These are phyloP conservation scores for Oenanthe javanica DNA, from an alignment of 140 eudicot species.

Conservation along the genomic window DNA sequence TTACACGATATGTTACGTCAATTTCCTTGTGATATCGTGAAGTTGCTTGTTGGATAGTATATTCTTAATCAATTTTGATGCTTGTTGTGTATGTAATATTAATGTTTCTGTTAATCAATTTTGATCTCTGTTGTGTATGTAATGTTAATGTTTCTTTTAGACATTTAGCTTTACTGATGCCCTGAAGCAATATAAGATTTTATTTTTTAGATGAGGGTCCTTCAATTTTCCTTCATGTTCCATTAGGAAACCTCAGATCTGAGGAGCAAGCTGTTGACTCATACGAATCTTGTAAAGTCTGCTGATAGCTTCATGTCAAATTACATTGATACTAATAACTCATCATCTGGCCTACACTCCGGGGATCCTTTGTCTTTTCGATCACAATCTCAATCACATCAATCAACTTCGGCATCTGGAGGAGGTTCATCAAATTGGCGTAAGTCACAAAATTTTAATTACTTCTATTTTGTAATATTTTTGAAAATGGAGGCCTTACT, in stretches of 20 bases:
- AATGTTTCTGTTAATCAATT: background rate
- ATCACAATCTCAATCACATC: conserved; percentile 27
- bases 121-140: background rate
- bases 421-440: conserved; percentile 71
- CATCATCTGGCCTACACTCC: conserved; percentile 8
- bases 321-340: conserved; percentile 35
- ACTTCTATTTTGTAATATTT: background rate
- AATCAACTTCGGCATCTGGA: conserved; percentile 51
- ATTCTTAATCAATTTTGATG: background rate
- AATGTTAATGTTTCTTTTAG: background rate
- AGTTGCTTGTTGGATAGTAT: background rate
- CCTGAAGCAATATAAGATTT: background rate
- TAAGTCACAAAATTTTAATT: conserved; percentile 30
- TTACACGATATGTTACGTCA: background rate
- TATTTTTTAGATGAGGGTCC: background rate
- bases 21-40: background rate
- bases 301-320: conserved; percentile 54
- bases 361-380: conserved; percentile 23
- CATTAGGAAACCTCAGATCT: conserved; percentile 72
- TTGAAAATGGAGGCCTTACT: background rate
- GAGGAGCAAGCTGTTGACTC: conserved; percentile 60
- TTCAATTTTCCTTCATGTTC: conserved; percentile 11
- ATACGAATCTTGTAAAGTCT: conserved; percentile 63
- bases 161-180: background rate
- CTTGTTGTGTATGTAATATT: background rate